phyloP scores from a whole-genome alignment of 1,284 basidiomycete genomes.

The Sphagnurus paluster region DNA sequence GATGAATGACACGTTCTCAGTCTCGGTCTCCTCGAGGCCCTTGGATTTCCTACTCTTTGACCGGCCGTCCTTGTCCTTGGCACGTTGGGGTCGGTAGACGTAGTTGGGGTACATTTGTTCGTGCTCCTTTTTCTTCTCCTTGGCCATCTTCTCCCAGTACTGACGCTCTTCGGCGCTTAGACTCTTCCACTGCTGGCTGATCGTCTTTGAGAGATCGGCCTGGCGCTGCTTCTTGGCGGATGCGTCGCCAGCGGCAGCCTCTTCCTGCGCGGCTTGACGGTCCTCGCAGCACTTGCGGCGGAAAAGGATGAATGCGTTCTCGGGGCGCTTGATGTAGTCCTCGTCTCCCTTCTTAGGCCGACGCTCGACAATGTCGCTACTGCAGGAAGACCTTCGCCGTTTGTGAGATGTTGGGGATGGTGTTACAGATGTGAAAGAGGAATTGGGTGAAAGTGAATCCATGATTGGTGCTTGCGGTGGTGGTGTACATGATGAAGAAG shows the following conservation, averaged over 20 bases:
- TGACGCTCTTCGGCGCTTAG: slow-evolving; percentile 59
- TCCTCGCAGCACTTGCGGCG: slow-evolving; percentile 74
- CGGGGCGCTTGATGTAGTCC: slow-evolving; percentile 77
- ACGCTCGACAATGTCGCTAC: slow-evolving; percentile 60
- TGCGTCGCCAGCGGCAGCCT: slow-evolving; percentile 39
- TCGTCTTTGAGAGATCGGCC: slow-evolving; percentile 70
- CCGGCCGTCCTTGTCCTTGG: slow-evolving; percentile 55
- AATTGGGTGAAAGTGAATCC: slow-evolving; percentile 51
- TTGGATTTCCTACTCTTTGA: slow-evolving; percentile 46
- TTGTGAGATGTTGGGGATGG: slow-evolving; percentile 43
- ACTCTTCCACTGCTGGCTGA: slow-evolving; percentile 74
- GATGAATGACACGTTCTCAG: slow-evolving; percentile 57
- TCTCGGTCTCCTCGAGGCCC: slow-evolving; percentile 40
- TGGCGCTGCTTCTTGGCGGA: slow-evolving; percentile 48
- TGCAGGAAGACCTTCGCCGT: slow-evolving; percentile 60
- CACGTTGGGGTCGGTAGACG: slow-evolving; percentile 72
- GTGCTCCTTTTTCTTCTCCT: slow-evolving; percentile 65
- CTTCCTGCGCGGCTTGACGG: slow-evolving; percentile 52
- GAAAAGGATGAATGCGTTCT: slow-evolving; percentile 82
- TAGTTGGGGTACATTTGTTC: slow-evolving; percentile 71
- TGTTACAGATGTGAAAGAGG: slow-evolving; percentile 29
- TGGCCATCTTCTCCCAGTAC: slow-evolving; percentile 64
- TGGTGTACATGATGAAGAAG: slow-evolving; percentile 39
- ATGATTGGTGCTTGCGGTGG: slow-evolving; percentile 35
- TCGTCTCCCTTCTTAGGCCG: slow-evolving; percentile 77